A percentile compares a stretch with the other conserved stretches of the same genome.
Conservation (phyloP, 495 filamentous ascomycete species). For the Penicillium salamii region DNA sequence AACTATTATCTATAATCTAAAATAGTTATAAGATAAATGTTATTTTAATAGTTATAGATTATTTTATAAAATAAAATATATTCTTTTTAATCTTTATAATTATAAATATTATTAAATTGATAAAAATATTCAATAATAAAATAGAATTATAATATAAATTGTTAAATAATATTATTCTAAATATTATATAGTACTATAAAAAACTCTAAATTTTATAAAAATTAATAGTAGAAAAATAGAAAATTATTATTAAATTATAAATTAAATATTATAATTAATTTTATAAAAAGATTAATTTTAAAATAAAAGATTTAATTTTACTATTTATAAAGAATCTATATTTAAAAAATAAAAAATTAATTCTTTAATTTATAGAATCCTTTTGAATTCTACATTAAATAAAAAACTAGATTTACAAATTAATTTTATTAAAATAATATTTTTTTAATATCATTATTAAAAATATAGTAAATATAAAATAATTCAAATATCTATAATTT, state of each 20-base stretch:
- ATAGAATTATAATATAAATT: conserved; percentile 3
- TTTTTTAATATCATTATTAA: too few species aligned
- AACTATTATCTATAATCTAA: background rate
- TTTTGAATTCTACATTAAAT: background rate
- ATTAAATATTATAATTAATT: background rate
- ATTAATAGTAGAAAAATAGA: too few species aligned
- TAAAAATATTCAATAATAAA: conserved; percentile 10
- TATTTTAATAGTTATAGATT: conserved; percentile 12
- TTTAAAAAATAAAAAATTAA: background rate
- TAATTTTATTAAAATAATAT: too few species aligned
- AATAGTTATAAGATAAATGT: background rate
- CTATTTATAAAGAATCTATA: background rate
- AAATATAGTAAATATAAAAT: too few species aligned
- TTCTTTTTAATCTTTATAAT: background rate
- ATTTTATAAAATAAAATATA: background rate
- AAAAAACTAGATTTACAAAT: background rate
- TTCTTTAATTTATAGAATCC: background rate
- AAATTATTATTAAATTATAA: background rate
- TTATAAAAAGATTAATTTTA: background rate
- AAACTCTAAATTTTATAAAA: background rate
- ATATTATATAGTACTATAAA: background rate
- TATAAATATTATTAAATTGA: background rate
- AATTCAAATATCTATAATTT: too few species aligned
- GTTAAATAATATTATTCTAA: background rate
- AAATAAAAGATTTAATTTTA: background rate